Conservation (phyloP, 2,329 filamentous ascomycete species). For the Beauveria pseudobassiana region DNA sequence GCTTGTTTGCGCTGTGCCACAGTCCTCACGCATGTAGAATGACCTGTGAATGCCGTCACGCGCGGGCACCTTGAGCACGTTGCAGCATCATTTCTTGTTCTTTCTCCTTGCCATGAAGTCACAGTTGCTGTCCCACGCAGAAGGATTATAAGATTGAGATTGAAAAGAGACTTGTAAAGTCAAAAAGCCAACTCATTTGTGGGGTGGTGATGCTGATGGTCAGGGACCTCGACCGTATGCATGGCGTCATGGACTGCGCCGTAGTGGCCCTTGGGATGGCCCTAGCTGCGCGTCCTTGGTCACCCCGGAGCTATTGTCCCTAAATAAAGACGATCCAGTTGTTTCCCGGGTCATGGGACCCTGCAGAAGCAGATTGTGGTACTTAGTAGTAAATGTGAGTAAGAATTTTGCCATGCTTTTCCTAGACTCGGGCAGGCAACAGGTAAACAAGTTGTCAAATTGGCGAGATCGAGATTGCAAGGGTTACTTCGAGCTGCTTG, state of each 20-base stretch:
- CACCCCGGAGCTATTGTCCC: neutral
- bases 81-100: too few species aligned
- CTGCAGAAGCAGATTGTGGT: neutral
- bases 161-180: neutral
- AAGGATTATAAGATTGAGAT: too few species aligned
- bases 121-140: too few species aligned
- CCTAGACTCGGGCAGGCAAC: neutral
- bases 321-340: neutral
- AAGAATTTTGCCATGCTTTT: neutral
- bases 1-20: neutral
- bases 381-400: neutral
- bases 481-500: neutral
- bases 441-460: neutral
- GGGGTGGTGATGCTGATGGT: neutral
- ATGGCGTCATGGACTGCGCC: conserved; percentile 4
- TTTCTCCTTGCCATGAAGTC: too few species aligned
- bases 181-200: too few species aligned
- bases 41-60: too few species aligned
- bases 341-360: neutral
- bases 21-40: neutral
- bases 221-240: neutral
- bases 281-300: neutral
- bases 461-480: neutral
- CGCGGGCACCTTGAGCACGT: too few species aligned
- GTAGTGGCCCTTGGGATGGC: neutral